Conservation (phyloP, 2,329 filamentous ascomycete species). For the Cercospora zeae-maydis region DNA sequence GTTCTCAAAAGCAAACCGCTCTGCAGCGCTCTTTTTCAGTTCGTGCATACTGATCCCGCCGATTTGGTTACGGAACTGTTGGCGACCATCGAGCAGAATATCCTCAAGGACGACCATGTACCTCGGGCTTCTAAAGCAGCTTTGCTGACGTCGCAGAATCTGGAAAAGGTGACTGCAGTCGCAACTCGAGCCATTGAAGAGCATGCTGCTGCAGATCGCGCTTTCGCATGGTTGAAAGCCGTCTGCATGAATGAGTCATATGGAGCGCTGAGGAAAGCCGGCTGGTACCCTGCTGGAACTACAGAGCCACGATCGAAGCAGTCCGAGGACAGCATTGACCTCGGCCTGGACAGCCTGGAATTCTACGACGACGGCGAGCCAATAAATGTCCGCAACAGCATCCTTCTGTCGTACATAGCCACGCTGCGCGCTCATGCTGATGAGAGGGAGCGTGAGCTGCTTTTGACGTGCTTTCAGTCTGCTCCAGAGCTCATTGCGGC, state of each 20-base stretch:
- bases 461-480: conserved; percentile 72
- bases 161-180: conserved; percentile 50
- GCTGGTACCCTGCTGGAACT: conserved; percentile 73
- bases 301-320: conserved; percentile 37
- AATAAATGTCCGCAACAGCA: conserved; percentile 73
- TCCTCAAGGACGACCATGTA: conserved; percentile 72
- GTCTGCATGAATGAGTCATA: conserved; percentile 70
- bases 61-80: conserved; percentile 73
- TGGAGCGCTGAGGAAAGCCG: conserved; percentile 72
- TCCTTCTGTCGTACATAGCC: conserved; percentile 73
- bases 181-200: conserved; percentile 50
- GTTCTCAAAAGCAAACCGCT: conserved; percentile 72
- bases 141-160: conserved; percentile 41
- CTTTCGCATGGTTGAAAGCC: conserved; percentile 70
- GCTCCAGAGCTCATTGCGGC: conserved; percentile 84
- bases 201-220: conserved; percentile 61
- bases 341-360: conserved; percentile 66
- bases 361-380: conserved; percentile 58
- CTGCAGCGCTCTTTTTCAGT: conserved; percentile 67
- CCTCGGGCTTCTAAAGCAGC: conserved; percentile 63
- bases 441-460: conserved; percentile 73
- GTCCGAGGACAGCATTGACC: conserved; percentile 47
- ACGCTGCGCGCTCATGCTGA: conserved; percentile 80
- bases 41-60: conserved; percentile 73
- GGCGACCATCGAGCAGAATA: conserved; percentile 62